A percentile compares a stretch with the other conserved stretches of the same genome.
Evolutionary conservation across 108 stramenopile species (phyloP).

Genomic region (Chaetoceros tenuissimus): DNA sequence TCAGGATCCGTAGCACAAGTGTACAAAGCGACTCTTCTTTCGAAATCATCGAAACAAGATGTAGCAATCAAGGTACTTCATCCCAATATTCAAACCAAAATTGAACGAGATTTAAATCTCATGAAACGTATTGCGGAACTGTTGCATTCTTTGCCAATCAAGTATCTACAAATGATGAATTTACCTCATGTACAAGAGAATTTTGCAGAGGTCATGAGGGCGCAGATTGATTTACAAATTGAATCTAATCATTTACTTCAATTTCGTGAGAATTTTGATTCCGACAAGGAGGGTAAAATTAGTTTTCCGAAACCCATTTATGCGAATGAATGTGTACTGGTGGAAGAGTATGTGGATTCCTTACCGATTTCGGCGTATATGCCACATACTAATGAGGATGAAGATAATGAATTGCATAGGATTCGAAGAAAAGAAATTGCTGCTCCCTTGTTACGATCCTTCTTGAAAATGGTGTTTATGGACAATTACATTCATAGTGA

Average conservation of each 20-base stretch:
- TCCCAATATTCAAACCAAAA: constrained; percentile 43
- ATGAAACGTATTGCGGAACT: constrained; percentile 57
- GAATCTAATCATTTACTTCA: constrained; percentile 55
- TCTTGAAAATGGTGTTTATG: constrained; percentile 85
- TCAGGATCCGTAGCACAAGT: constrained; percentile 89
- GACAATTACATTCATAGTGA: constrained; percentile 67
- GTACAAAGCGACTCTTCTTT: constrained; percentile 43
- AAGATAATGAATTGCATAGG: constrained; percentile 33
- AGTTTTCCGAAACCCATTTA: constrained; percentile 58
- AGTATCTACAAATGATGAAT: constrained; percentile 54
- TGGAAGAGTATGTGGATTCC: constrained; percentile 67
- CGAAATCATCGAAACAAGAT: not conserved
- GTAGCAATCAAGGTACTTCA: constrained; percentile 87
- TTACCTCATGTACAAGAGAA: constrained; percentile 60
- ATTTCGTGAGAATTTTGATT: constrained; percentile 65
- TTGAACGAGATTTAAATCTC: constrained; percentile 65
- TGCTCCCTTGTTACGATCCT: constrained; percentile 65
- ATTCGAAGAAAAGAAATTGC: constrained; percentile 52
- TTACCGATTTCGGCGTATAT: constrained; percentile 59
- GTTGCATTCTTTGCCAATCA: constrained; percentile 51
- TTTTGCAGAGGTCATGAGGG: constrained; percentile 53
- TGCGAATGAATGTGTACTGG: constrained; percentile 40
- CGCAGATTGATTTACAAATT: constrained; percentile 71
- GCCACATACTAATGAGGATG: no score
- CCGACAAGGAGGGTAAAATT: constrained; percentile 12